A percentile compares a stretch with the other conserved stretches of the same genome.
phyloP scores from a whole-genome alignment of 2,329 filamentous ascomycete genomes.

The Purpureocillium takamizusanense region DNA sequence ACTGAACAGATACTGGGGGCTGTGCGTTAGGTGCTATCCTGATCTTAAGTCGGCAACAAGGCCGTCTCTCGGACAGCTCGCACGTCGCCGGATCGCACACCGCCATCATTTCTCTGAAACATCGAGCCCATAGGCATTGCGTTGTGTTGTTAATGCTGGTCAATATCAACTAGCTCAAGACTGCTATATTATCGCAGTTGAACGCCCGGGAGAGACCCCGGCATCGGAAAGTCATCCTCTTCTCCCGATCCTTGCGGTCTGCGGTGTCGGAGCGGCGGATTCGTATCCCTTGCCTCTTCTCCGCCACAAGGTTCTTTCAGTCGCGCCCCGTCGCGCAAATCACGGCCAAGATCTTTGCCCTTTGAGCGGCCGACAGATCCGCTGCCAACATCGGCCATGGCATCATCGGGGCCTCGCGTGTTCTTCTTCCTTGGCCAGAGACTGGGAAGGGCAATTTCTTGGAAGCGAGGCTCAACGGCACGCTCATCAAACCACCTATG shows the following conservation, averaged over 20 bases:
- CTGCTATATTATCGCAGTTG: constrained; percentile 13
- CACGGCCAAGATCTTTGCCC: constrained; percentile 42
- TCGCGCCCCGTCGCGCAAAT: constrained; percentile 39
- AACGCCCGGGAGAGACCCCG: constrained; percentile 35
- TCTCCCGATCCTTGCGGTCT: constrained; percentile 22
- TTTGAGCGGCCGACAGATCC: constrained; percentile 42
- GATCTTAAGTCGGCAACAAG: no score
- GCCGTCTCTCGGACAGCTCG: not conserved
- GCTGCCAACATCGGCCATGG: constrained; percentile 31
- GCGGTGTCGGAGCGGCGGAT: constrained; percentile 27
- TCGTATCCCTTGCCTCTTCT: constrained; percentile 25
- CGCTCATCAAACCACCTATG: constrained; percentile 86
- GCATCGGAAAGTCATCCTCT: constrained; percentile 33
- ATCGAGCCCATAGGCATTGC: no score
- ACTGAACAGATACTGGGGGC: not conserved
- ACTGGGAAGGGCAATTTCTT: constrained; percentile 75
- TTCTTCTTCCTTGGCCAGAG: constrained; percentile 81
- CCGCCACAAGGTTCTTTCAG: constrained; percentile 37
- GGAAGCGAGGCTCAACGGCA: constrained; percentile 76
- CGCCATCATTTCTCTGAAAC: no score
- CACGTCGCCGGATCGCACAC: not conserved
- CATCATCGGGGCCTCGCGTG: constrained; percentile 62
- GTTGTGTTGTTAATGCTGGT: no score
- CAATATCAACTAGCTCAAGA: no score
- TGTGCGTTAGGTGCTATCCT: not conserved